Evolutionary conservation across 352 stramenopile species (phyloP), one percentile per base, ranked within the genome.

Genomic region (Globisporangium canariense): DNA sequence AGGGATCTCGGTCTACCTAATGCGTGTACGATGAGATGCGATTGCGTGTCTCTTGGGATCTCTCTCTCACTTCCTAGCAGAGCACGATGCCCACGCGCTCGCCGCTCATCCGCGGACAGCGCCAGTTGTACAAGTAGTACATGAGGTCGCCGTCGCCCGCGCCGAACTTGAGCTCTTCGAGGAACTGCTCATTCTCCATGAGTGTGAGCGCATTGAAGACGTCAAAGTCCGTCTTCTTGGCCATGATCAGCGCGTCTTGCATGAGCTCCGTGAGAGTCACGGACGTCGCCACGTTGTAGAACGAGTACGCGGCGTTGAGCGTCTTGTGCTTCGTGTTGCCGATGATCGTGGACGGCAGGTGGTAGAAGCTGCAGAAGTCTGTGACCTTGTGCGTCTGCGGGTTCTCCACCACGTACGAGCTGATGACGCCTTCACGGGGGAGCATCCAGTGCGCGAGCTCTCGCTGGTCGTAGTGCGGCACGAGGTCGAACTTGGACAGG

Each of bases 401-500:
- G 71, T 94, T 83, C 52, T 94, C 82, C 3, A 97, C 78, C 20
- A 97, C 87, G 75, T 98, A 99, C 43, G 93, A 94, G 67, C 91
- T 97, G 40, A 99, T 91, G 22, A 99, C 98, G 9, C 89, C 91
- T 3, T 89, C 72, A 30, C 96, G 83, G 9, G 98, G 97, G 58
- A 99, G 75, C 68, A 99, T 87, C 97, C 97, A 99, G 83, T 99
- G 98, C 4, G 74, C 83, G 32, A 99, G 88, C 54, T 99, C 97
- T 6, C 97, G 75, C 52, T 97, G 79, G 40, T 79, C 85, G 64
- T 98, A 98, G 16, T 95, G 74, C 5, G 91, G 77, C 16, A 82
- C 78, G 28, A 99, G 80, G 38, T 90, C 52, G 46, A 88, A 93
- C 55, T 86, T 84, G 5, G 60, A 51, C 51, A 91, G 62, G 64